These are phyloP conservation scores for Penicillium bialowiezense DNA, from an alignment of 495 filamentous ascomycete species.

Conservation along the genomic window DNA sequence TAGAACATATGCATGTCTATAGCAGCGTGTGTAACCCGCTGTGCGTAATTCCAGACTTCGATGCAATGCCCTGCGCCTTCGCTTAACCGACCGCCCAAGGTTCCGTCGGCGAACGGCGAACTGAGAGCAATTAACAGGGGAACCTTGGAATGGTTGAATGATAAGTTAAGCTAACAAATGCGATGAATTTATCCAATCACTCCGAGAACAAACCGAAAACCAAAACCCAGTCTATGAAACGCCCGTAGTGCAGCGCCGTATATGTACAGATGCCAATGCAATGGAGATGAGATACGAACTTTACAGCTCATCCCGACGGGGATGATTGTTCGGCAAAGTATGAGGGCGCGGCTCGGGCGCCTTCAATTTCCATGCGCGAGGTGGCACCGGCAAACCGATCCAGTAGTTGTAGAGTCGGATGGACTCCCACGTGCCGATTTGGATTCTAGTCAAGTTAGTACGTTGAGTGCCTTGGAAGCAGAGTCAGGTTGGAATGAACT, in stretches of 20 bases:
- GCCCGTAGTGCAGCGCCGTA: slow-evolving; percentile 3
- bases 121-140: no score
- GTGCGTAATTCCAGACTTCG: no score
- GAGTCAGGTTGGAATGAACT: no score
- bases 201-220: background rate
- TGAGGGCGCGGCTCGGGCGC: slow-evolving; percentile 28
- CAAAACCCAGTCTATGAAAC: slow-evolving; percentile 6
- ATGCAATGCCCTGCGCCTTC: no score
- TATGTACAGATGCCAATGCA: slow-evolving; percentile 17
- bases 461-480: no score
- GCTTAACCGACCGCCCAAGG: no score
- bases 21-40: no score
- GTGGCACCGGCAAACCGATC: slow-evolving; percentile 71
- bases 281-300: slow-evolving; percentile 5
- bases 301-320: slow-evolving; percentile 57
- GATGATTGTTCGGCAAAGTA: background rate
- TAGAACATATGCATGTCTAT: background rate
- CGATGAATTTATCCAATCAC: background rate
- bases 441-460: slow-evolving; percentile 42
- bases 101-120: no score
- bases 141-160: no score
- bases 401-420: slow-evolving; percentile 69
- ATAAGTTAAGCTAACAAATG: no score
- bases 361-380: slow-evolving; percentile 63
- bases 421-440: slow-evolving; percentile 59